These are phyloP conservation scores for Nelumbo lutea DNA, from an alignment of 164 flowering plant species.

Conservation along the genomic window DNA sequence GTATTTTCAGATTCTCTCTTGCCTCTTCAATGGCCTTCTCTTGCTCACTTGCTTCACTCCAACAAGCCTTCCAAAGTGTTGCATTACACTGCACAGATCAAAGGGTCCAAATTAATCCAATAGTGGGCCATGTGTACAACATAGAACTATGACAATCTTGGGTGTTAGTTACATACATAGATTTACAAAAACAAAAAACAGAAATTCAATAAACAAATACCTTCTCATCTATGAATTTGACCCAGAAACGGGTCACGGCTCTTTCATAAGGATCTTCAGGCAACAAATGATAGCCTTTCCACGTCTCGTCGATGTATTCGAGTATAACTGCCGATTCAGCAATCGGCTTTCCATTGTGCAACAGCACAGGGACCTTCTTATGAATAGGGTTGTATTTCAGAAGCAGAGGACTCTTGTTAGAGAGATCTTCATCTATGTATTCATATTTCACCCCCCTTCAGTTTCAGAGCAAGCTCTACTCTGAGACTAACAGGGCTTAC, in stretches of 20 bases:
- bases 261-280: neutral
- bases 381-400: neutral
- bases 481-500: neutral
- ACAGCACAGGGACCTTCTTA: neutral
- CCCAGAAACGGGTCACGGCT: neutral
- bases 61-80: neutral
- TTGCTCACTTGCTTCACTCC: slow-evolving; percentile 7
- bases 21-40: slow-evolving; percentile 27
- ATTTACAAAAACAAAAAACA: neutral
- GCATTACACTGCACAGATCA: slow-evolving; percentile 8
- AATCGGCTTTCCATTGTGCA: neutral
- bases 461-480: neutral
- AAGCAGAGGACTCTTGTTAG: neutral
- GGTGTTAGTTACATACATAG: too few relatives aligned
- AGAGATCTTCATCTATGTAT: neutral
- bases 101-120: too few relatives aligned
- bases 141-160: too few relatives aligned
- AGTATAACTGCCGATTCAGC: neutral
- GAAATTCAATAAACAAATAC: neutral
- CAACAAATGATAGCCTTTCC: neutral
- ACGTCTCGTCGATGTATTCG: neutral
- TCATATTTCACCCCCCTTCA: neutral
- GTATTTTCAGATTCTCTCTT: slow-evolving; percentile 15
- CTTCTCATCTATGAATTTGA: neutral
- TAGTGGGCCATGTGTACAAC: too few relatives aligned